Evolutionary conservation across 78 protist species (phyloP).

Genomic region (slime mould (Dictyostelium discoideum)): DNA sequence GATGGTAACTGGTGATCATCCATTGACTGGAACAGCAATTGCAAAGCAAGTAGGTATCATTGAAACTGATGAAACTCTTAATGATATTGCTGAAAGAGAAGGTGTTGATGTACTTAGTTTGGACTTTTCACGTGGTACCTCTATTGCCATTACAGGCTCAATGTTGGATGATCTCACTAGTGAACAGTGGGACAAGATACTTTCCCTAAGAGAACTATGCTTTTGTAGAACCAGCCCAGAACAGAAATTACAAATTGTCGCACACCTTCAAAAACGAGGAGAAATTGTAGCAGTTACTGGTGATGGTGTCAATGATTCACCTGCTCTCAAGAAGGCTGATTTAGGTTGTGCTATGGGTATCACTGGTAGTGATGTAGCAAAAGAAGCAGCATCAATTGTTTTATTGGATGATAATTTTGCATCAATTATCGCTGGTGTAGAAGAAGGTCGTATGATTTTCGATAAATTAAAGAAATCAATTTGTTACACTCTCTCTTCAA

Average conservation of each 20-base stretch:
- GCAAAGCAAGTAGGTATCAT: conserved; percentile 91
- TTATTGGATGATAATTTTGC: conserved; percentile 99
- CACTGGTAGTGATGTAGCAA: conserved; percentile 97
- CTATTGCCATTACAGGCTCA: conserved; percentile 78
- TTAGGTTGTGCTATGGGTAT: conserved; percentile 99
- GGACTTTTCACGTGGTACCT: conserved; percentile 15
- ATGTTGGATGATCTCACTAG: conserved; percentile 59
- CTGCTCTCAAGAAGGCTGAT: conserved; percentile 96
- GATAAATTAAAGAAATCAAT: conserved; percentile 97
- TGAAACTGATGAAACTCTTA: conserved; percentile 66
- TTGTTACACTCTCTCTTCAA: conserved; percentile 93
- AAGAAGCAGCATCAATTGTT: conserved; percentile 95
- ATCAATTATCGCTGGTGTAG: conserved; percentile 95
- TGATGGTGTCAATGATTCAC: conserved; percentile 99
- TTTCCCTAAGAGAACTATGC: conserved; percentile 84
- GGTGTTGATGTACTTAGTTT: conserved; percentile 48
- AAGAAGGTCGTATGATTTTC: conserved; percentile 96
- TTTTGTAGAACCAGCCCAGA: conserved; percentile 38
- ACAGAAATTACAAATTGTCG: conserved; percentile 88
- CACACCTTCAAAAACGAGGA: conserved; percentile 86
- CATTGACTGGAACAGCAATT: conserved; percentile 97
- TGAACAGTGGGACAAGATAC: conserved; percentile 74
- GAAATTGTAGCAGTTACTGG: conserved; percentile 93
- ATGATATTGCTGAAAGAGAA: conserved; percentile 74
- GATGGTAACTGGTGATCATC: conserved; percentile 99